These are phyloP conservation scores for Silene coronaria DNA, from an alignment of 179 eudicot species.

Conservation along the genomic window DNA sequence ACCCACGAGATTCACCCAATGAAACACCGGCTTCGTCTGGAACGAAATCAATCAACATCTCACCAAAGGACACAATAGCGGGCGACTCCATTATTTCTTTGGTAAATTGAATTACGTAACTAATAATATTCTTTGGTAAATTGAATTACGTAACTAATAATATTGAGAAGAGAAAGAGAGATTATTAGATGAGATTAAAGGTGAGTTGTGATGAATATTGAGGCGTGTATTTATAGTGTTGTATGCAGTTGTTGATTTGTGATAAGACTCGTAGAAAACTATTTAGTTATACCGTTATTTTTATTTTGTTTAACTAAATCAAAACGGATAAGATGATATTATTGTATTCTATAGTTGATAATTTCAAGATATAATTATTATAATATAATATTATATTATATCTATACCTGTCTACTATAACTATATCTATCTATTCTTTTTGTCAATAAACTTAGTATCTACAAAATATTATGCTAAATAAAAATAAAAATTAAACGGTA, in stretches of 20 bases:
- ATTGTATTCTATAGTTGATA: no score
- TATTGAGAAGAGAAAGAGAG: neutral
- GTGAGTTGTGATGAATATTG: neutral
- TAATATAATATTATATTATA: no score
- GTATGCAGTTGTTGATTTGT: neutral
- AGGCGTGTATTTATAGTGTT: neutral
- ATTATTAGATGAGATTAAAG: neutral
- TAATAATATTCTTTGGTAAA: neutral
- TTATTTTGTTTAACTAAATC: no score
- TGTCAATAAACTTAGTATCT: no score
- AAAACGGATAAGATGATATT: no score
- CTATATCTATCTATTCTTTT: no score
- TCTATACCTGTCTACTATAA: no score
- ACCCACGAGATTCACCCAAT: slow-evolving; percentile 45
- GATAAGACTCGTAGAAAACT: neutral
- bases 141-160: neutral
- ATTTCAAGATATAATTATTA: no score
- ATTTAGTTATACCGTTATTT: neutral
- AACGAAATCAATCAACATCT: slow-evolving; percentile 63
- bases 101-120: neutral
- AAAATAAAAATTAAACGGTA: no score
- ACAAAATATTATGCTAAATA: no score
- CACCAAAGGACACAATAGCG: slow-evolving; percentile 48
- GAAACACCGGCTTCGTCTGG: slow-evolving; percentile 52
- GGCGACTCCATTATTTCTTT: slow-evolving; percentile 16